These are phyloP conservation scores for Endocladia muricata DNA, from an alignment of 31 red algal species.

Conservation along the genomic window DNA sequence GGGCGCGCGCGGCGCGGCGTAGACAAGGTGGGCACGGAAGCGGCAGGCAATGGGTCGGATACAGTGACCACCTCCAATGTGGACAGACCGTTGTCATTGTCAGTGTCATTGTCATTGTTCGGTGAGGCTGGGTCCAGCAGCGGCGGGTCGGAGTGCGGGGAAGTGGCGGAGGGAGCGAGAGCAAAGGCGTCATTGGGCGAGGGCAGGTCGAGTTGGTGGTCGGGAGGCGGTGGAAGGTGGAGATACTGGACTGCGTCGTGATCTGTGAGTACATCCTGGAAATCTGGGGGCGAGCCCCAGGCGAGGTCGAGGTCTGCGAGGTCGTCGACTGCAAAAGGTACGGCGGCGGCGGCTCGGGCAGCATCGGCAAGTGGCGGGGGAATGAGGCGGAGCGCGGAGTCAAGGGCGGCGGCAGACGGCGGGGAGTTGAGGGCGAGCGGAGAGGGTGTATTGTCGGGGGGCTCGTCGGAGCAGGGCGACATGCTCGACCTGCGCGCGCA, in stretches of 20 bases:
- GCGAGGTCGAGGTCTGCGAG: background rate
- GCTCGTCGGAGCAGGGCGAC: background rate
- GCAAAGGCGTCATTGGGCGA: background rate
- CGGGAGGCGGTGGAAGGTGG: background rate
- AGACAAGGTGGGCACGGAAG: background rate
- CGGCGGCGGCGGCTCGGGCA: constrained; percentile 7
- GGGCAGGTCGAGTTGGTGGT: background rate
- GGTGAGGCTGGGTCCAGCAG: background rate
- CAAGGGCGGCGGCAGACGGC: background rate
- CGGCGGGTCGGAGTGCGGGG: background rate
- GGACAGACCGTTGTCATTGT: too few species aligned
- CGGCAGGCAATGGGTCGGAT: background rate
- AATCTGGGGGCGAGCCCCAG: too few species aligned
- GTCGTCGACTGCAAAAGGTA: background rate
- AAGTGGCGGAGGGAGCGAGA: background rate
- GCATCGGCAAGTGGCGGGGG: background rate
- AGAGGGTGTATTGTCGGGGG: background rate
- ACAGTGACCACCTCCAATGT: too few species aligned
- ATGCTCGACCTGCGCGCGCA: too few species aligned
- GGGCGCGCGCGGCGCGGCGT: background rate
- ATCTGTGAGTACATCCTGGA: background rate
- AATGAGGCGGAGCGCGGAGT: constrained; percentile 8
- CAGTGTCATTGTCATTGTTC: too few species aligned
- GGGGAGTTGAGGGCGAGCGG: background rate
- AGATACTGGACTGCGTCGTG: background rate